Base-by-base conservation (phyloP, 1,284 basidiomycete species). In the Fomitiporia mediterranea region DNA sequence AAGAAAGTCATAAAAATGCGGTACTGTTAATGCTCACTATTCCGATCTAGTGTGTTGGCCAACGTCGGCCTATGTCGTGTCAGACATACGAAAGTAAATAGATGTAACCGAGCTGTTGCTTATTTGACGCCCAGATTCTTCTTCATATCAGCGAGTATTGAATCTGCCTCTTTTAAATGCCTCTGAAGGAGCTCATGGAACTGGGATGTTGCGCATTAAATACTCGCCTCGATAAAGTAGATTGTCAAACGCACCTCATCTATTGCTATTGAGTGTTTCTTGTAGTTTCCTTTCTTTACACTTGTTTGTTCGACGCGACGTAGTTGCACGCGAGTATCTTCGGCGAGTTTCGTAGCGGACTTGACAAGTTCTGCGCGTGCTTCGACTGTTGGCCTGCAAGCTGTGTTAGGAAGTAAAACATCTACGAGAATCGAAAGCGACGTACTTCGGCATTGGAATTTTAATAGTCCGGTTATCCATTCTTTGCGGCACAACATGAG, bases 361-460 rank as follows among this genome's bases (percentile, higher is more conserved):
- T 76, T 73, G 53, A 78, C 77, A 7, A 88, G 69, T 0, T 77
- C 74, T 19, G 72, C 73, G 11, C 85, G 79, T 0, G 85, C 78
- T 50, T 90, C 88, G 2, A 90, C 79, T 0, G 89, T 91, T 0
- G 87, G 86, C 61, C 89, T 91, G 55, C 0, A 52, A 15, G 44
- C 39, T 53, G 50, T 34, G 42, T 8, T 35, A 17, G 42, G 30
- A 13, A 27, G 42, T 37, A n/a, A 27, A 17, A 28, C 15, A 28
- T 55, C 42, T 46, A 23, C 17, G 21, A 46, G 44, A 27, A 39
- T 23, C 13, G 27, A 19, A 43, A 28, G 34, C 13, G 21, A 67
- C 77, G 21, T 61, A 89, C 89, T 84, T 89, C 35, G 89, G 85
- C 66, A 91, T 82, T 0, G 87, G 84, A 60, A 91, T 80, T 61